Evolutionary conservation across 495 filamentous ascomycete genomes (phyloP).

Genomic region (Talaromyces borbonicus): DNA sequence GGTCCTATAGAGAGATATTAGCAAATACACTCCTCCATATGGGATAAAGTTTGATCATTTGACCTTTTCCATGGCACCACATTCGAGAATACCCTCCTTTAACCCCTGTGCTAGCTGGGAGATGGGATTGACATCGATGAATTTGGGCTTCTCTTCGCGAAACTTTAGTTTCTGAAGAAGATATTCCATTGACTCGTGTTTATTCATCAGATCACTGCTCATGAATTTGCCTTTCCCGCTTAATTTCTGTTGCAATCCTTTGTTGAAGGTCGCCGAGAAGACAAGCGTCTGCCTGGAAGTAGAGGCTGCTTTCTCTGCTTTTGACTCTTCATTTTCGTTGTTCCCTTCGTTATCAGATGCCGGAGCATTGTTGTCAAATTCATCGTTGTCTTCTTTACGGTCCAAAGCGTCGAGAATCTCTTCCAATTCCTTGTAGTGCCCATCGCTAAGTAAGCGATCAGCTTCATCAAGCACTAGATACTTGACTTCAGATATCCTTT

Average conservation of each 20-base stretch:
- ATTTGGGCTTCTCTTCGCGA: slow-evolving; percentile 69
- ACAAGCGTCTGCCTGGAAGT: slow-evolving; percentile 74
- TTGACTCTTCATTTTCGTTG: slow-evolving; percentile 17
- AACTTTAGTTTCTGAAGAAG: slow-evolving; percentile 86
- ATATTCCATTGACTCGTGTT: slow-evolving; percentile 82
- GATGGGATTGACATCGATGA: slow-evolving; percentile 80
- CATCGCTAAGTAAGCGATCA: slow-evolving; percentile 82
- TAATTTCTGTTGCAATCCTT: slow-evolving; percentile 79
- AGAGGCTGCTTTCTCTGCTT: slow-evolving; percentile 14
- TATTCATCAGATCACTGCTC: slow-evolving; percentile 49
- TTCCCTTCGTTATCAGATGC: no score
- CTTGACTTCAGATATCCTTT: slow-evolving; percentile 56
- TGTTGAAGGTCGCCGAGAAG: slow-evolving; percentile 94
- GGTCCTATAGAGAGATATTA: slow-evolving; percentile 45
- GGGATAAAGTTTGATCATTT: no score
- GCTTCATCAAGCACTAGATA: slow-evolving; percentile 93
- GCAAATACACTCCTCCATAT: no score
- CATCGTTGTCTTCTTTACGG: slow-evolving; percentile 35
- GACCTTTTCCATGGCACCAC: slow-evolving; percentile 85
- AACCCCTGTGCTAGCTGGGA: slow-evolving; percentile 78
- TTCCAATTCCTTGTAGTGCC: slow-evolving; percentile 87
- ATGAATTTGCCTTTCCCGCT: slow-evolving; percentile 56
- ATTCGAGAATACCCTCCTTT: slow-evolving; percentile 86
- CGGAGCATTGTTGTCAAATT: slow-evolving; percentile 9
- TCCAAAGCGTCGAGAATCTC: slow-evolving; percentile 75